Evolutionary conservation across 106 monocot species (phyloP), one percentile per base, ranked within the genome.

Genomic region (Triglochin maritima): DNA sequence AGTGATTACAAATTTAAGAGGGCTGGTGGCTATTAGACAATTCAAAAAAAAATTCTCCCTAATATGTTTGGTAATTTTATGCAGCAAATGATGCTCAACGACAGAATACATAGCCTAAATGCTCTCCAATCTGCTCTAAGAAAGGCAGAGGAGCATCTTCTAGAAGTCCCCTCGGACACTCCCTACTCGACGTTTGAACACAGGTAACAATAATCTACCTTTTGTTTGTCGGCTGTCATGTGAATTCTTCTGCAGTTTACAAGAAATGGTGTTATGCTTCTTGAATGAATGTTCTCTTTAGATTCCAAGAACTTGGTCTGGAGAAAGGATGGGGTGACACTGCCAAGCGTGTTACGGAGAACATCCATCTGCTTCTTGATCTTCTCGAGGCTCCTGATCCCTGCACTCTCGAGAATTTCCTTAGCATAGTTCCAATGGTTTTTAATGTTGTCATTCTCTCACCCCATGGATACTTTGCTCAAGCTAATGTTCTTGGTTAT

Each of bases 271-370:
- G 29, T 29, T 29, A 29, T 29, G 29, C 29, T 29, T 29, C 1
- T 29, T 29, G 29, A 29, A 29, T 29, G 29, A 29, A 29, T 29
- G 29, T 29, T 29, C 29, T 29, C 29, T 29, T 29, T 29, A 94
- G 93, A 58, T 89, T 94, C 56, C 89, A 94, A 82, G 93, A 89
- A 53, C 84, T 89, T 72, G 93, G 93, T 29, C 52, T 94, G 56
- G 89, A 89, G 76, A 89, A 78, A 66, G 93, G 93, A 51, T 94
- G 93, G 93, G 93, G 93, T 75, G 89, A 94, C 50, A 76, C 82
- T 0, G 83, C 86, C 7, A 50, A 71, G 57, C 86, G 86, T 5
- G 76, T 76, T 4, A 61, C 66, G 3, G 85, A 71, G 14, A 86
- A 72, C 46, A 79, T 89, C 49, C 83, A 86, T 64, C 71, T 85